A percentile compares a stretch with the other conserved stretches of the same genome.
These are phyloP conservation scores for Mucor lusitanicus DNA, from an alignment of 371 early-diverging fungal genomes.

Conservation along the genomic window DNA sequence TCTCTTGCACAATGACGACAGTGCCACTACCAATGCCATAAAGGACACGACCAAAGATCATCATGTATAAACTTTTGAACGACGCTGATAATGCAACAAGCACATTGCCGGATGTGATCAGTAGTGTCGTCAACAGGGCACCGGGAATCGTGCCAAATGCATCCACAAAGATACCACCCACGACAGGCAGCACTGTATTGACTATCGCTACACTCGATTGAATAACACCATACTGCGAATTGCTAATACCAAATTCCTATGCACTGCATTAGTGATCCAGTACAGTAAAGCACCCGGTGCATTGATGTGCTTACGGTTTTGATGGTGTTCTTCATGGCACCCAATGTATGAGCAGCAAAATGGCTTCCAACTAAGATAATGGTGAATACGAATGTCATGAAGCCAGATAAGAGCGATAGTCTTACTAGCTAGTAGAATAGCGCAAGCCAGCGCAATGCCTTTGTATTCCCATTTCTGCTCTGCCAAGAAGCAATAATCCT, in stretches of 20 bases:
- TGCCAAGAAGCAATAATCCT: conserved; percentile 24
- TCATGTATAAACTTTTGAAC: conserved; percentile 47
- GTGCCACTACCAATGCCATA: conserved; percentile 77
- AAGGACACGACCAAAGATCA: conserved; percentile 69
- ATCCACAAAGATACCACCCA: conserved; percentile 76
- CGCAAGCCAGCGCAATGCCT: conserved; percentile 63
- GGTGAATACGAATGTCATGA: not conserved
- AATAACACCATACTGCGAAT: conserved; percentile 72
- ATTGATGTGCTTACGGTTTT: conserved; percentile 51
- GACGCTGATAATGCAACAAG: conserved; percentile 65
- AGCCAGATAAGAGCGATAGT: not conserved
- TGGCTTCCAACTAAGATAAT: conserved; percentile 65
- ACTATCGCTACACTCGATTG: conserved; percentile 74
- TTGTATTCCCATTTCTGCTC: conserved; percentile 60
- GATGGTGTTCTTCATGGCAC: conserved; percentile 69
- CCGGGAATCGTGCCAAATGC: conserved; percentile 69
- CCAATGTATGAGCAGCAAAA: conserved; percentile 75
- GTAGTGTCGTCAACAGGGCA: conserved; percentile 59
- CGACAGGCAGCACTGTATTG: conserved; percentile 68
- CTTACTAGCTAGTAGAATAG: conserved; percentile 68
- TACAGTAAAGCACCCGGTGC: not conserved
- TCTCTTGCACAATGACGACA: conserved; percentile 71
- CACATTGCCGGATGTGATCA: conserved; percentile 64
- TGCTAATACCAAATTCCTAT: conserved; percentile 67
- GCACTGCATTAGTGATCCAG: not conserved